Base-by-base conservation (phyloP, 2,329 filamentous ascomycete genomes). In the Epicoccum sorghinum region DNA sequence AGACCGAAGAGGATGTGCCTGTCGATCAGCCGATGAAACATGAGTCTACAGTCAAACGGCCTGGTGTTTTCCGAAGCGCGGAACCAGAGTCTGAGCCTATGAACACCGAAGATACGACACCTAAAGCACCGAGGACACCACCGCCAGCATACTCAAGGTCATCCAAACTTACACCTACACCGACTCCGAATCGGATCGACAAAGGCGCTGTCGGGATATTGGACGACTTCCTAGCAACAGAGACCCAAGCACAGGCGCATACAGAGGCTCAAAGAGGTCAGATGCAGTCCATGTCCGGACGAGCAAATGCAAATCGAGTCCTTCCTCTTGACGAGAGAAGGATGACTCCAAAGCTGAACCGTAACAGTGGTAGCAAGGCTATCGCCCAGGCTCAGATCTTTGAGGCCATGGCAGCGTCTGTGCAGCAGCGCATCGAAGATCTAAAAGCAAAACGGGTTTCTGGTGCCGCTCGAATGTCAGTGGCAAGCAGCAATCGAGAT, bases 301-400 rank as follows among this genome's bases (percentile, higher is more conserved):
- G 7, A 40, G 33, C 32, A 27, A 18, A 18, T 18, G 39, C 23
- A 32, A n/a, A 35, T 2, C 42, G 12, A 27, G 13, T 41, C 4
- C 38, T 54, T 27, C 45, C 56, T 18, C 12, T 46, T 8, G 47
- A 24, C 10, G 61, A 66, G 25, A 68, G 46, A 12, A 57, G 63
- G 12, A 55, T 59, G 1, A 67, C 62, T 2, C 67, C 66, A 2
- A 66, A 57, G 43, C 22, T 69, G 4, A 68, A 67, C 24, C 55
- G 69, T 38, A 68, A 56, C 40, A 70, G 66, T 25, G 65, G 66
- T 14, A 60, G 64, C 3, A 59, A 60, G 57, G 54, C 68, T 2
- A 49, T 72, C 25, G 61, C 66, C 7, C 66, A 72, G 51, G 69
- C 69, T 4, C 67, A 70, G 25, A 66, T 59, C 52, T 72, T 72